These are phyloP conservation scores for Xylaria sp. DNA, from an alignment of 2,329 filamentous ascomycete species.

Conservation along the genomic window DNA sequence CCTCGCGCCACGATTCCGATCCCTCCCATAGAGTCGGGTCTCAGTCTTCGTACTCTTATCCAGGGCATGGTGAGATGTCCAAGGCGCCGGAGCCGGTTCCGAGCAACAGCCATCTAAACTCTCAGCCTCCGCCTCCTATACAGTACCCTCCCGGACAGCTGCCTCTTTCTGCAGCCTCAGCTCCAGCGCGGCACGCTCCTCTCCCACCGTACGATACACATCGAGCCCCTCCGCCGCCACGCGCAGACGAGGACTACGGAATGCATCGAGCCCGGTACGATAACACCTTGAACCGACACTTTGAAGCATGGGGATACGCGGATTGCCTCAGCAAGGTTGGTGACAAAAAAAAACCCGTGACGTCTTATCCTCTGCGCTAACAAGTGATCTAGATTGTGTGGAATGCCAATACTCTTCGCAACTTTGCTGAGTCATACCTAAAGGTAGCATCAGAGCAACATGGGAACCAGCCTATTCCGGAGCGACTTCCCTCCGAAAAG, in stretches of 20 bases:
- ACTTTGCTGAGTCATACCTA: constrained; percentile 67
- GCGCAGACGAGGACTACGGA: constrained; percentile 60
- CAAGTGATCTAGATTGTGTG: constrained; percentile 58
- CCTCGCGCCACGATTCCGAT: constrained; percentile 45
- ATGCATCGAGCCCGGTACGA: constrained; percentile 58
- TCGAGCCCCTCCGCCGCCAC: constrained; percentile 54
- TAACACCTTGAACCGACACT: constrained; percentile 57
- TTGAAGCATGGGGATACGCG: constrained; percentile 65
- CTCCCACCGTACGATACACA: constrained; percentile 59
- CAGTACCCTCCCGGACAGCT: constrained; percentile 60
- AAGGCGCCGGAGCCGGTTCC: constrained; percentile 44
- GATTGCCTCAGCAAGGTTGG: constrained; percentile 63
- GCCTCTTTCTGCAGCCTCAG: constrained; percentile 51
- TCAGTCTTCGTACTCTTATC: constrained; percentile 45
- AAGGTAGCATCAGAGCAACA: constrained; percentile 67
- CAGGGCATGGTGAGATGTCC: constrained; percentile 45
- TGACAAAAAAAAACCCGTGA: not conserved
- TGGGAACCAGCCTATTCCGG: constrained; percentile 63
- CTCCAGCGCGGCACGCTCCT: constrained; percentile 63
- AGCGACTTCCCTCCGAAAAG: constrained; percentile 65
- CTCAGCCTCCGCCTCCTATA: constrained; percentile 52
- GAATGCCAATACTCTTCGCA: constrained; percentile 64
- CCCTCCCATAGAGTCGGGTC: constrained; percentile 43
- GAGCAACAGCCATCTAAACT: constrained; percentile 43
- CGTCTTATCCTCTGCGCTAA: constrained; percentile 25